These are phyloP conservation scores for Colletotrichum sp. DNA, from an alignment of 2,329 filamentous ascomycete species.

Conservation along the genomic window DNA sequence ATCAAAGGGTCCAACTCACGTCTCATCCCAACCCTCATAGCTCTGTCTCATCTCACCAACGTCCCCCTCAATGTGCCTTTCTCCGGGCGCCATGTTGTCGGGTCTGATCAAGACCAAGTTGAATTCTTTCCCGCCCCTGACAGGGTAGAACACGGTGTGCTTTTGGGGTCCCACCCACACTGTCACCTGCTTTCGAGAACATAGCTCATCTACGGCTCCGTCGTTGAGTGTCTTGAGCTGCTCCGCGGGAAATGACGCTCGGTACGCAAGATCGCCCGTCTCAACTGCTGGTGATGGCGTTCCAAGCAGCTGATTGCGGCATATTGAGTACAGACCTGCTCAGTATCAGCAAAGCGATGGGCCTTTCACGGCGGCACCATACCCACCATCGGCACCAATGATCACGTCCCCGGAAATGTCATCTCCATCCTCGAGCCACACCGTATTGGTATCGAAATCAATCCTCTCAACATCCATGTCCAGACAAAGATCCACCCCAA, in stretches of 20 bases:
- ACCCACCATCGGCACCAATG: constrained; percentile 9
- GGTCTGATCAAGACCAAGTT: background rate
- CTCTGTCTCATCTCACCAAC: constrained; percentile 6
- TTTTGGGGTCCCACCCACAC: background rate
- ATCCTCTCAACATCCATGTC: constrained; percentile 7
- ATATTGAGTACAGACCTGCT: constrained; percentile 3
- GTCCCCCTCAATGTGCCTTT: background rate
- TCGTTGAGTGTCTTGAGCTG: constrained; percentile 4
- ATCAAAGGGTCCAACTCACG: background rate
- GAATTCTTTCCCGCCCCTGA: background rate
- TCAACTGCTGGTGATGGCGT: background rate
- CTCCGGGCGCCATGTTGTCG: background rate
- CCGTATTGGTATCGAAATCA: background rate
- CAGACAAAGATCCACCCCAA: background rate
- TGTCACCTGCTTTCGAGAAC: background rate
- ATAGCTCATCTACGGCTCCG: background rate
- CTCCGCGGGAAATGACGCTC: background rate
- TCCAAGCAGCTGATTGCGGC: background rate
- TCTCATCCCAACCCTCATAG: constrained; percentile 6
- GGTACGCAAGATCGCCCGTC: background rate
- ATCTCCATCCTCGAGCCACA: constrained; percentile 11
- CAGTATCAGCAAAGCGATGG: background rate
- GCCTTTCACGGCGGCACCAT: rapidly evolving
- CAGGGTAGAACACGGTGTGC: background rate
- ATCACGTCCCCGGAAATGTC: constrained; percentile 6